These are phyloP conservation scores for Dalbergia oliveri DNA, from an alignment of 306 rosid species.

Conservation along the genomic window DNA sequence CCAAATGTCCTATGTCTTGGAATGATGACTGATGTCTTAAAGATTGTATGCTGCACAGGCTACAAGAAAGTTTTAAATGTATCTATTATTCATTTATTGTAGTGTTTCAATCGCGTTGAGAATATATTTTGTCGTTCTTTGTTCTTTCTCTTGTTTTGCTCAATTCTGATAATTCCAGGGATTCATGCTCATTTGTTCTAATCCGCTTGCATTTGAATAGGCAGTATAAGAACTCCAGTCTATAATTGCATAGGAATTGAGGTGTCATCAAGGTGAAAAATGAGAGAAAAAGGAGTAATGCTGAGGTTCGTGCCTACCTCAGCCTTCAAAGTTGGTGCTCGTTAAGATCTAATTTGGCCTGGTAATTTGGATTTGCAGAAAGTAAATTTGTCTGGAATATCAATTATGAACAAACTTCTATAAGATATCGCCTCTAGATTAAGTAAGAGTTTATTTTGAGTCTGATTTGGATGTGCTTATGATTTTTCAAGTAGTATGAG, in stretches of 20 bases:
- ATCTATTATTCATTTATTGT: constrained; percentile 22
- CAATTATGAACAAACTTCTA: too few relatives aligned
- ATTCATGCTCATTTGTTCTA: background rate
- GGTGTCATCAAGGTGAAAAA: constrained; percentile 21
- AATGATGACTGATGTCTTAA: constrained; percentile 2
- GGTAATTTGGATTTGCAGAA: background rate
- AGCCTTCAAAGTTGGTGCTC: background rate
- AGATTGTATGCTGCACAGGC: constrained; percentile 21
- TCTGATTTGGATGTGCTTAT: too few relatives aligned
- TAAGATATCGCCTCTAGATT: too few relatives aligned
- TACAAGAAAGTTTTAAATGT: constrained; percentile 23
- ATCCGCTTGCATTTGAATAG: background rate
- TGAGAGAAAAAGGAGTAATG: too few relatives aligned
- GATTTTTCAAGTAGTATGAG: too few relatives aligned
- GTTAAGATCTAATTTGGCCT: background rate
- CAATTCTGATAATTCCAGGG: background rate
- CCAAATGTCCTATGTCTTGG: constrained; percentile 15
- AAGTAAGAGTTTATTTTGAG: too few relatives aligned
- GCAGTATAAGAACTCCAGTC: background rate
- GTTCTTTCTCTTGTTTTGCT: background rate
- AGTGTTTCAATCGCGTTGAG: background rate
- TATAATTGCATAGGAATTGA: background rate
- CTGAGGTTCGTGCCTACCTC: background rate
- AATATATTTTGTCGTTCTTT: constrained; percentile 12
- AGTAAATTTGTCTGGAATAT: background rate